Base-by-base conservation (phyloP, 768 basidiomycete genomes). In the Saitozyma sp. region DNA sequence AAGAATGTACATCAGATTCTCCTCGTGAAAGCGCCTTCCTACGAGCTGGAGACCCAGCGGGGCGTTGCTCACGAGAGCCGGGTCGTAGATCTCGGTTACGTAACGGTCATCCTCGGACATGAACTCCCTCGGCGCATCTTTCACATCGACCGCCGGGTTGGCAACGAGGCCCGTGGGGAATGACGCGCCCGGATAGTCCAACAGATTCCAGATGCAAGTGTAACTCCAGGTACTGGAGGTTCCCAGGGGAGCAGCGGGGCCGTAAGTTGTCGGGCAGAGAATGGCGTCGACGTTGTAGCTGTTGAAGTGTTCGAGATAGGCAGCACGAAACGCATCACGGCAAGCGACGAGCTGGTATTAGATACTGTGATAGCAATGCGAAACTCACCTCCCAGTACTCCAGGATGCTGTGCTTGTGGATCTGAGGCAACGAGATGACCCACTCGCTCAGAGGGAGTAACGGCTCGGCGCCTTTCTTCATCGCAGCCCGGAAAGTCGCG, bases 131-230 rank as follows among this genome's bases (percentile, higher is more conserved):
- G 40, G 13, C 10, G 20, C 20, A 39, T 53, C 37, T 49, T 51
- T 59, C 13, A 38, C 17, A 39, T 66, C 65, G 48, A 66, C 16
- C 46, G 40, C 42, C 7, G 60, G 56, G 29, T 59, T 46, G 20
- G 52, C 52, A 14, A 49, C 41, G 43, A 59, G 38, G 37, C 65
- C 65, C 56, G 53, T 65, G 49, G 61, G 69, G 63, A 52, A 71
- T 42, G 57, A 61, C 54, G 41, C 54, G 42, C 54, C 63, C 14
- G 66, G 63, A 46, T 71, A 71, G 43, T 71, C 69, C 42, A 71
- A 56, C 16, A 65, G 52, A 52, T 71, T 71, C 56, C 53, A 69
- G 19, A 69, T 60, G 5, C 58, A 57, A n/a, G 68, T 69, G 49
- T 63, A 64, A 7, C 81, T 57, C 62, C 62, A 63, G 62, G 58